Evolutionary conservation across 495 filamentous ascomycete genomes (phyloP), one percentile per base, ranked within the genome.

Genomic region (Copromyces sp.): DNA sequence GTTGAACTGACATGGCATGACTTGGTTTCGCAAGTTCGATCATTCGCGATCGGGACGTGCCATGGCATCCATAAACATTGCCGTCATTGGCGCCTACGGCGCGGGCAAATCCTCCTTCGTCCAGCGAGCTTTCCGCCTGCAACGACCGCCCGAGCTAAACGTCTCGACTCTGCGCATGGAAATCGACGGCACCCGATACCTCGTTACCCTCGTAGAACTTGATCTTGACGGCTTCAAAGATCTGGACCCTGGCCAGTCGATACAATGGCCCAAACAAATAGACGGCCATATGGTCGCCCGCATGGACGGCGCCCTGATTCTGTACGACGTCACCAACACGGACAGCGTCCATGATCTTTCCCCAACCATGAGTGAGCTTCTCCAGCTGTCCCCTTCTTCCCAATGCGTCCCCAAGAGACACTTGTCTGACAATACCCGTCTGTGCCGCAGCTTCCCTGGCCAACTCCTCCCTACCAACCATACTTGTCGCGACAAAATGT

Each of bases 81-180:
- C 90, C 40, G 89, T 98, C 35, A 88, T 97, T 76, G 95, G 95
- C 70, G 87, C 88, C 75, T 85, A 88, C 75, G 89, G 90, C 69
- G 92, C 93, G 41, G 95, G 95, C 75, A 98, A 98, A 83, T 93
- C 93, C 68, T 92, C 92, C 32, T 97, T 98, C 76, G 91, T 97
- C 73, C 91, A 92, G 77, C 89, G 87, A 70, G 92, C 93, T 12
- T 82, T 95, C 76, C 90, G 93, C 47, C 84, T 95, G 74, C 89
- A 88, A 72, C 81, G 82, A 42, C 80, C 87, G 2, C 86, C 91
- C 4, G 81, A 81, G 40, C 77, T 82, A 39, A 89, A 89, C 65
- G 81, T 85, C 59, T 85, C 87, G 38, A 88, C 84, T 44, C 86
- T 88, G 69, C 91, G 92, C 77, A 92, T 96, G 82, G 88, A 89